Base-by-base conservation (phyloP, 148 eudicot species). In the Dianthus caryophyllus region DNA sequence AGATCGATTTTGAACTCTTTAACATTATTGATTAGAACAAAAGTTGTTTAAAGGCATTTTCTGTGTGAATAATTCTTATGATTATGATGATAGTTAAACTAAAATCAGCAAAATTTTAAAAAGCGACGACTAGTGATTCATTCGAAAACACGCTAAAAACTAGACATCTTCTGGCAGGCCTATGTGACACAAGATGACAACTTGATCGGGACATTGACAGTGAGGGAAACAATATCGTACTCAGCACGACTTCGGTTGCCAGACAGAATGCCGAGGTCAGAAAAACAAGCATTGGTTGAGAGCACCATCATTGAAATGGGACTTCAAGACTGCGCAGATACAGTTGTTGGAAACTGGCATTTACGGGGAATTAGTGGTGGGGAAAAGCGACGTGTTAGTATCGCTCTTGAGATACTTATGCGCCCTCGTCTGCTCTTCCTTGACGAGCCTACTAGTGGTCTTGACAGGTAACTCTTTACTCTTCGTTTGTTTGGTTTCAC, bases 381-480 rank as follows among this genome's bases (percentile, higher is more conserved):
- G 6, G 97, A 95, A 62, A 95, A 83, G 71, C 74, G 96, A 22
- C 73, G 99, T 38, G 96, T 95, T 33, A 95, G 97, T 71, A 95
- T 95, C 53, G 96, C 93, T 25, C 70, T 95, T 38, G 99, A 95
- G 78, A 84, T 95, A 76, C 86, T 95, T 20, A 95, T 87, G 96
- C 79, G 97, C 54, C 99, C 99, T 0, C 73, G 97, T 18, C 64
- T 95, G 49, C 96, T 95, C 53, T 95, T 95, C 69, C 96, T 95
- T 7, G 99, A 95, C 65, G 99, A 95, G 78, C 99, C 99, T 13
- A 95, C 99, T 0, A 90, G 96, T 67, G 99, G 99, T n/a, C 97
- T 95, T 20, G 99, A 95, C 79, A 94, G 97, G 93, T 88, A 14
- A 13, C 5, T 46, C 18, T 29, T 44, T 33, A 41, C 39, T n/a